Conservation (phyloP, 2,329 filamentous ascomycete species). For the Huntiella decipiens region DNA sequence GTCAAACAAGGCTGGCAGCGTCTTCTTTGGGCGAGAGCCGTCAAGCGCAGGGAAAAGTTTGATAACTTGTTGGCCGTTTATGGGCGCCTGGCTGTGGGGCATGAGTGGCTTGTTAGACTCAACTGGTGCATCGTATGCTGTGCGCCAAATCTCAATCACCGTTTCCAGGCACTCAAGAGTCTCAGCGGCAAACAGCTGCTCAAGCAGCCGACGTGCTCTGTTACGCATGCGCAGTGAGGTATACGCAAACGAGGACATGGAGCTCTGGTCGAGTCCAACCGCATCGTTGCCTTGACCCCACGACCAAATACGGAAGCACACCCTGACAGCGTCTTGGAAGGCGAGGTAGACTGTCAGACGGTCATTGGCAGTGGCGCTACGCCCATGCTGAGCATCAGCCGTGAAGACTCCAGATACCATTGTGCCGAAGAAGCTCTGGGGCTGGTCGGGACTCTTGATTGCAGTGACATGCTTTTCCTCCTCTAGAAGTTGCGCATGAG, state of each 20-base stretch:
- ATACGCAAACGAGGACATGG: constrained; percentile 69
- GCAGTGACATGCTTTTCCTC: constrained; percentile 54
- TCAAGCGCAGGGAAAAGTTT: constrained; percentile 80
- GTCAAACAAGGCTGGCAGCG: constrained; percentile 87
- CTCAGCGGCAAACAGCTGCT: constrained; percentile 84
- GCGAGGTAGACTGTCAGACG: constrained; percentile 85
- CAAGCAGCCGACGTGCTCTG: constrained; percentile 66
- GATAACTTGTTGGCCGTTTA: constrained; percentile 43
- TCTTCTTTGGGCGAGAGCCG: constrained; percentile 75
- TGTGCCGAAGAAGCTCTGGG: constrained; percentile 78
- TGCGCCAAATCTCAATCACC: constrained; percentile 66
- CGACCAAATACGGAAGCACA: constrained; percentile 87
- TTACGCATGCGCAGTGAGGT: constrained; percentile 85
- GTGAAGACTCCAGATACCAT: constrained; percentile 87
- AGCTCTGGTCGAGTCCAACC: constrained; percentile 41
- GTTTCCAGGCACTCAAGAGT: constrained; percentile 88
- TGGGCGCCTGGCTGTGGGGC: constrained; percentile 12
- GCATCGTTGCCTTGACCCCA: constrained; percentile 57
- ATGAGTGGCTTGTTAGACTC: constrained; percentile 24
- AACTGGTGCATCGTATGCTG: constrained; percentile 15
- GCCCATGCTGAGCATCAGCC: constrained; percentile 54
- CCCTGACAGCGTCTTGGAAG: constrained; percentile 84
- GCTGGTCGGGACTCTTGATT: constrained; percentile 62
- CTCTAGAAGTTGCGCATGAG: constrained; percentile 60
- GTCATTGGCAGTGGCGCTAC: constrained; percentile 77